These are phyloP conservation scores for Metahyphopichia silvanorum DNA, from an alignment of 805 yeast species.

Conservation along the genomic window DNA sequence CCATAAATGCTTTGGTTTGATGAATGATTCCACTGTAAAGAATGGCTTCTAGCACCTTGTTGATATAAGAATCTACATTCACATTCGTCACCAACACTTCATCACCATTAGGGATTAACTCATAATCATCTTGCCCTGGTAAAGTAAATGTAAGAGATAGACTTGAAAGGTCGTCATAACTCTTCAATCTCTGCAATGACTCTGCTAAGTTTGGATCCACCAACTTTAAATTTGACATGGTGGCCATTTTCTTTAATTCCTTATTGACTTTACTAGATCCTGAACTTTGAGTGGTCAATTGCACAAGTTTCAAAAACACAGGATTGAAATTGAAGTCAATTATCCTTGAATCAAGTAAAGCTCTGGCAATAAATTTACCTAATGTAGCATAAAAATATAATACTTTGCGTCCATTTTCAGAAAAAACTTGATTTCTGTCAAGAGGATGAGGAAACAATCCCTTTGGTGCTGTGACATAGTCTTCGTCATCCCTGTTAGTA, in stretches of 20 bases:
- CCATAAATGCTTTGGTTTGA: slow-evolving; percentile 67
- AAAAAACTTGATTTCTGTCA: slow-evolving; percentile 15
- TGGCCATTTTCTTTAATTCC: slow-evolving; percentile 20
- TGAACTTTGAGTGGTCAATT: slow-evolving; percentile 23
- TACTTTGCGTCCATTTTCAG: slow-evolving; percentile 38
- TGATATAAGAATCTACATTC: slow-evolving; percentile 60
- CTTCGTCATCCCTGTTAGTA: slow-evolving; percentile 15
- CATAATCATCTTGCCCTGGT: slow-evolving; percentile 71
- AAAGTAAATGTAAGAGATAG: slow-evolving; percentile 63
- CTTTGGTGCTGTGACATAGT: slow-evolving; percentile 35
- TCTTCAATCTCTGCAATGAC: slow-evolving; percentile 52
- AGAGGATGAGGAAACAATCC: slow-evolving; percentile 80
- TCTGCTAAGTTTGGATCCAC: slow-evolving; percentile 60
- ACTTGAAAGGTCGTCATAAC: slow-evolving; percentile 46
- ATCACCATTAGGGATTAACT: slow-evolving; percentile 56
- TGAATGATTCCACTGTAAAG: slow-evolving; percentile 59
- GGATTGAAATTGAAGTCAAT: slow-evolving; percentile 78
- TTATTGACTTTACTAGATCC: slow-evolving; percentile 4
- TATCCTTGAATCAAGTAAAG: slow-evolving; percentile 82
- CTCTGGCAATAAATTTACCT: slow-evolving; percentile 84
- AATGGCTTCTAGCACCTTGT: slow-evolving; percentile 53
- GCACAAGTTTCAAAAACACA: slow-evolving; percentile 61
- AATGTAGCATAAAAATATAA: slow-evolving; percentile 57
- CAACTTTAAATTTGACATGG: slow-evolving; percentile 35
- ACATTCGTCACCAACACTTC: slow-evolving; percentile 43